Evolutionary conservation across 2,329 filamentous ascomycete species (phyloP).

Genomic region (Coniosporium uncinatum): DNA sequence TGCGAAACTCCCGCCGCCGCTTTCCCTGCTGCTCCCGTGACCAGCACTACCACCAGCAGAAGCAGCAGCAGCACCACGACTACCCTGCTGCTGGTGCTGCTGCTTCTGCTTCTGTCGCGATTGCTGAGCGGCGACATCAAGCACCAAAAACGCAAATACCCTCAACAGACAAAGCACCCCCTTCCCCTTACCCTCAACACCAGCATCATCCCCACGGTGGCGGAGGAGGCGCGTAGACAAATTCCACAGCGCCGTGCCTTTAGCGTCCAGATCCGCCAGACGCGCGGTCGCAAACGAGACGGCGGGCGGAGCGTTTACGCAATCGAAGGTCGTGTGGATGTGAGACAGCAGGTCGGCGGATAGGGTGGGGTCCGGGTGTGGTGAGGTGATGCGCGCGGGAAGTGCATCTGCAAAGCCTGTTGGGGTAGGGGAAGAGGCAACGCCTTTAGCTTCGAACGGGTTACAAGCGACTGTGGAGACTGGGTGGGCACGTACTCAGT

Average conservation of each 20-base stretch:
- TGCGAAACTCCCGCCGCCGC: conserved; percentile 11
- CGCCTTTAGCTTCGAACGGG: not conserved
- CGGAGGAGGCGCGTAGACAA: conserved; percentile 44
- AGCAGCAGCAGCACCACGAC: too few relatives aligned
- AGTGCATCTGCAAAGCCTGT: not conserved
- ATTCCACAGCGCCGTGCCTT: conserved; percentile 62
- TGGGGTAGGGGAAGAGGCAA: not conserved
- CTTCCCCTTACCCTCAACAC: conserved; percentile 11
- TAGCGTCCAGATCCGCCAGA: conserved; percentile 42
- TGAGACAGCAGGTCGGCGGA: conserved; percentile 28
- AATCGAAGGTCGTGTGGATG: conserved; percentile 33
- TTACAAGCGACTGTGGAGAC: not conserved
- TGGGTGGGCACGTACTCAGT: conserved; percentile 14
- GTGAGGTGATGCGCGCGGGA: not conserved
- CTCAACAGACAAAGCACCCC: conserved; percentile 27
- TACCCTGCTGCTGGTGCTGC: too few relatives aligned
- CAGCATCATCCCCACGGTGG: conserved; percentile 23
- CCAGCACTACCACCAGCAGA: too few relatives aligned
- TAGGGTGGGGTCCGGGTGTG: not conserved
- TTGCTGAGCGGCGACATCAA: conserved; percentile 49
- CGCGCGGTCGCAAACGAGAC: conserved; percentile 22
- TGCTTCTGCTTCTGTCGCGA: conserved; percentile 15
- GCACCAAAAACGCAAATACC: conserved; percentile 59
- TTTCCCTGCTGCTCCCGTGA: not conserved
- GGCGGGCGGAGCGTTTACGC: too few relatives aligned